phyloP scores from a whole-genome alignment of 2,329 filamentous ascomycete species.

The Cercospora zeae-maydis region DNA sequence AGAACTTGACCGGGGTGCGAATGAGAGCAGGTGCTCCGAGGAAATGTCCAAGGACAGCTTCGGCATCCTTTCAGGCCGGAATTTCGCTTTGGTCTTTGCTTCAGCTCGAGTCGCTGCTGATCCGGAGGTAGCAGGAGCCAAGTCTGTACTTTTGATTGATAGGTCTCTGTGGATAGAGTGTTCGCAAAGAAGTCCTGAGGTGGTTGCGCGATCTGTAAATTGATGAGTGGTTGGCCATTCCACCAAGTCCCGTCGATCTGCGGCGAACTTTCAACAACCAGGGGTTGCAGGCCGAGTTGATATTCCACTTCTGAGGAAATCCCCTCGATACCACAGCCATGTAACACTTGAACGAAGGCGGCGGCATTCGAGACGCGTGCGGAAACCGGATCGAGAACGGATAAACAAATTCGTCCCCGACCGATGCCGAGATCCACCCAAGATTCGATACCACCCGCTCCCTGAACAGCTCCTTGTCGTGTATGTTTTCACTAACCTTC shows the following conservation, averaged over 20 bases:
- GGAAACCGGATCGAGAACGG: not conserved
- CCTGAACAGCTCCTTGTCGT: not conserved
- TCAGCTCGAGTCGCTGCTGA: not conserved
- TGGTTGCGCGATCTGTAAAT: not conserved
- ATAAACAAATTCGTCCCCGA: not conserved
- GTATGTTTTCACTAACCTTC: not conserved
- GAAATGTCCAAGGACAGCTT: not conserved
- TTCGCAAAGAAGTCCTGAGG: not conserved
- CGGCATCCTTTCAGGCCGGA: not conserved
- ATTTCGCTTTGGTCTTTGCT: not conserved
- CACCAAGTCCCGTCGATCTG: not conserved
- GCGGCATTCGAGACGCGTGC: not conserved
- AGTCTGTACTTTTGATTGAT: not conserved
- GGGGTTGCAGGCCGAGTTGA: not conserved
- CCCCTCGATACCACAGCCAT: no score
- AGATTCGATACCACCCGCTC: not conserved
- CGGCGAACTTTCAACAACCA: not conserved
- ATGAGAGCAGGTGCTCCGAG: not conserved
- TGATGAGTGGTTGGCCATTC: not conserved
- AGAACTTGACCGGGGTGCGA: not conserved
- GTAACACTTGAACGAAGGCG: not conserved
- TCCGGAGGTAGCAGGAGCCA: not conserved
- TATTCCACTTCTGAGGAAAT: not conserved
- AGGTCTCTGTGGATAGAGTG: not conserved
- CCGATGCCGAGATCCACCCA: not conserved